Percentiles rank a stretch among this genome's conserved stretches.
Evolutionary conservation across 2,329 filamentous ascomycete species (phyloP).

Genomic region (Beauveria sp.): DNA sequence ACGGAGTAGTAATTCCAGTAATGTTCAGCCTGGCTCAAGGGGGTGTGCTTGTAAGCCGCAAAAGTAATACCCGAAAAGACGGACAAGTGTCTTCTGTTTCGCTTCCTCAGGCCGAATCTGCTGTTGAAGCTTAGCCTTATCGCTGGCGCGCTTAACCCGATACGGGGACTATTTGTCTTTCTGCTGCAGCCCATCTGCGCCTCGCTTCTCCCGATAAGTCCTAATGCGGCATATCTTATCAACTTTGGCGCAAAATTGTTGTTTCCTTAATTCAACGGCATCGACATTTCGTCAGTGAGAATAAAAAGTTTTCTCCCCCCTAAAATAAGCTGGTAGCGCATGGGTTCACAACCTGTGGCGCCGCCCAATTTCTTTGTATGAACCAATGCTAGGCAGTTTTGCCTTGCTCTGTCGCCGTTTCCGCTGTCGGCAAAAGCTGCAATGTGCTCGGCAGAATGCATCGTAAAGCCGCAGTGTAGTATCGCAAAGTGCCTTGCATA

Average conservation of each 20-base stretch:
- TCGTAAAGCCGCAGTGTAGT: slow-evolving; percentile 1
- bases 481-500: background rate
- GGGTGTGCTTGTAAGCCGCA: background rate
- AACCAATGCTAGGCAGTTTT: background rate
- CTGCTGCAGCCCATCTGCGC: slow-evolving; percentile 8
- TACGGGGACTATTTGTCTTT: background rate
- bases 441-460: background rate
- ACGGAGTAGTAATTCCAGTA: too few species aligned
- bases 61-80: slow-evolving; percentile 3
- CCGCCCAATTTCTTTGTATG: background rate
- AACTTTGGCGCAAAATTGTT: slow-evolving; percentile 4
- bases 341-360: background rate
- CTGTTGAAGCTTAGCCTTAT: slow-evolving; percentile 6
- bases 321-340: background rate
- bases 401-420: background rate
- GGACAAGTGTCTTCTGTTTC: background rate
- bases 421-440: background rate
- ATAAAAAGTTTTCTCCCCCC: slow-evolving; percentile 4
- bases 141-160: slow-evolving; percentile 7
- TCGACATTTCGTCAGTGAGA: background rate
- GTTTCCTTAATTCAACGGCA: slow-evolving; percentile 11
- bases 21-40: background rate
- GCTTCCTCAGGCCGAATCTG: slow-evolving; percentile 12
- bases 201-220: slow-evolving; percentile 8
- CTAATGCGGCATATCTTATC: slow-evolving; percentile 12